Conservation (phyloP, 208 protist genomes). For the Entamoeba invadens region DNA sequence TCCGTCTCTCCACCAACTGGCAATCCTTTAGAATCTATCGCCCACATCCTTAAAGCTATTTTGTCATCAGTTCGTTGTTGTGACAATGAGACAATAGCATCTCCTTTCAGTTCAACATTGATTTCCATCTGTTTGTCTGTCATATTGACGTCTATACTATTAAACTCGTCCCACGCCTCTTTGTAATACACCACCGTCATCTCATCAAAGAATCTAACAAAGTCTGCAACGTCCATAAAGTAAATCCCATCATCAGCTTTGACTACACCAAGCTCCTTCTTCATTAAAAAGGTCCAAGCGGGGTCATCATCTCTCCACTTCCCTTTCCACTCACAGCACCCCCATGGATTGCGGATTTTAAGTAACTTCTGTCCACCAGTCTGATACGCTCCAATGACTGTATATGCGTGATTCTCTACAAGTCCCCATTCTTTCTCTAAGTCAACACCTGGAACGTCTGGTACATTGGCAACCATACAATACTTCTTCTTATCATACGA, state of each 20-base stretch:
- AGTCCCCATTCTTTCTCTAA: not conserved
- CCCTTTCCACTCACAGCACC: not conserved
- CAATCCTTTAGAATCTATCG: not conserved
- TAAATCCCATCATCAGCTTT: slow-evolving; percentile 10
- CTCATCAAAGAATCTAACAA: not conserved
- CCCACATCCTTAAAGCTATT: not conserved
- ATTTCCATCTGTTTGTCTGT: not conserved
- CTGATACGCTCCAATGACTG: not conserved
- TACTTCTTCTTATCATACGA: not conserved
- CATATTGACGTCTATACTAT: not conserved
- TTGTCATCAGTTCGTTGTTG: not conserved
- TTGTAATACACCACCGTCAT: not conserved
- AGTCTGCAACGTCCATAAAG: not conserved
- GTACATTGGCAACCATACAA: not conserved
- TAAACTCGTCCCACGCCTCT: not conserved
- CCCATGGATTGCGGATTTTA: slow-evolving; percentile 10
- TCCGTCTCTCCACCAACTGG: not conserved
- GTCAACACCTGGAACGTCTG: slow-evolving; percentile 1
- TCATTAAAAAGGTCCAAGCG: not conserved
- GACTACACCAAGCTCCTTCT: not conserved
- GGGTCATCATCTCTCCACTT: not conserved
- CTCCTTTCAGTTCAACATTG: not conserved
- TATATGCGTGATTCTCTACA: slow-evolving; percentile 14
- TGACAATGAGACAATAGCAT: not conserved
- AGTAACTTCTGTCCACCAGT: not conserved